A percentile compares a stretch with the other conserved stretches of the same genome.
These are phyloP conservation scores for Fusarium sulawesiense DNA, from an alignment of 2,329 filamentous ascomycete genomes.

Conservation along the genomic window DNA sequence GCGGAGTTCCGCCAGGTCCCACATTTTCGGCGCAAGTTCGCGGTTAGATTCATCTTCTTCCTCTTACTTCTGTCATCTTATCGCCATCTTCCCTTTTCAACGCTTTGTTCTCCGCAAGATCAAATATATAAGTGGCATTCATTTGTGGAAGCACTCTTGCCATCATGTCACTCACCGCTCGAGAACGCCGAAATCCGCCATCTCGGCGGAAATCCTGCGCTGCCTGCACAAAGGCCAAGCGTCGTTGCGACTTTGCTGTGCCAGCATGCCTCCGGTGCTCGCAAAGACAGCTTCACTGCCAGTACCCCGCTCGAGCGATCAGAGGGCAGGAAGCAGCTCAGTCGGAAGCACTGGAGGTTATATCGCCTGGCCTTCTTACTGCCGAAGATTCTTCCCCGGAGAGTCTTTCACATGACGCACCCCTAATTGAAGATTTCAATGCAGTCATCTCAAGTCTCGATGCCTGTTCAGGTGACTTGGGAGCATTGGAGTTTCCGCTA, in stretches of 20 bases:
- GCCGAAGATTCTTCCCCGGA: constrained; percentile 11
- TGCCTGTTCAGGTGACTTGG: constrained; percentile 14
- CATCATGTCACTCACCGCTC: constrained; percentile 47
- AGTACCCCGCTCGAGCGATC: constrained; percentile 53
- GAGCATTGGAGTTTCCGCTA: constrained; percentile 23
- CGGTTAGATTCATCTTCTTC: background rate
- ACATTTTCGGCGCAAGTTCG: constrained; percentile 28
- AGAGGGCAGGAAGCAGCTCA: background rate
- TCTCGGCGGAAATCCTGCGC: constrained; percentile 67
- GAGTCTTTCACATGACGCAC: constrained; percentile 1
- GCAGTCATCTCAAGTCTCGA: constrained; percentile 33
- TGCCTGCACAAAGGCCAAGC: constrained; percentile 67
- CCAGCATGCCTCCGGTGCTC: constrained; percentile 65
- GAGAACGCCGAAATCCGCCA: constrained; percentile 58
- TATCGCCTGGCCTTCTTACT: constrained; percentile 22
- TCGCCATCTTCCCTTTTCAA: background rate
- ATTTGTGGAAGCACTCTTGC: background rate
- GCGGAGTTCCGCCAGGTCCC: constrained; percentile 48
- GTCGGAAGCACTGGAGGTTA: constrained; percentile 2
- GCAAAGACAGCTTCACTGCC: constrained; percentile 60
- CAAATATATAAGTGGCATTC: background rate
- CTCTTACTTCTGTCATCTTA: constrained; percentile 1
- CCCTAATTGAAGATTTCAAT: constrained; percentile 28
- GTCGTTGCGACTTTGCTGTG: constrained; percentile 64
- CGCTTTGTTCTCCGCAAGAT: background rate